Conservation (phyloP, 2,329 filamentous ascomycete species). For the Didymella lethalis region DNA sequence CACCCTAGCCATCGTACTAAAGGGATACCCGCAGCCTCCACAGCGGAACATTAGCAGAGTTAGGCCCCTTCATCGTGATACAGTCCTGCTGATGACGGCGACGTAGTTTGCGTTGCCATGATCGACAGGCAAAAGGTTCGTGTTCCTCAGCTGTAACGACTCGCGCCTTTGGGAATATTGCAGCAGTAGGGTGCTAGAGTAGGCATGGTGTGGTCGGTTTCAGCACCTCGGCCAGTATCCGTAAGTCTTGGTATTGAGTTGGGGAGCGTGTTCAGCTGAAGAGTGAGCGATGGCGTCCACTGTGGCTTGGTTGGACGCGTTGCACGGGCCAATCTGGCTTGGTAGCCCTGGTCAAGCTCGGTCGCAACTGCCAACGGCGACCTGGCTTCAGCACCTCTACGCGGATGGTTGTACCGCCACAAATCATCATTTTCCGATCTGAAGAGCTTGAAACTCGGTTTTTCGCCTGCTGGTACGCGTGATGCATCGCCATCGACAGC, state of each 20-base stretch:
- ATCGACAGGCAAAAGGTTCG: constrained; percentile 37
- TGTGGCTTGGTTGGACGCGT: constrained; percentile 35
- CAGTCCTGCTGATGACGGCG: constrained; percentile 21
- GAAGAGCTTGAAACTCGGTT: constrained; percentile 7
- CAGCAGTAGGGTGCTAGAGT: constrained; percentile 44
- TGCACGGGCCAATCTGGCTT: constrained; percentile 13
- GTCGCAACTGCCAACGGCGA: constrained; percentile 25
- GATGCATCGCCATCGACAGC: constrained; percentile 11
- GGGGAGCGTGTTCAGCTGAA: constrained; percentile 43
- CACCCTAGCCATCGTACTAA: constrained; percentile 13
- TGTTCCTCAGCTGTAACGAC: constrained; percentile 46
- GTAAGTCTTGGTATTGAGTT: constrained; percentile 31
- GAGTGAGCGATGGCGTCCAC: constrained; percentile 41
- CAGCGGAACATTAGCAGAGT: constrained; percentile 5
- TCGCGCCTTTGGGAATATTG: constrained; percentile 44
- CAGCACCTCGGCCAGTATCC: constrained; percentile 34
- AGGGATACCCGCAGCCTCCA: constrained; percentile 10
- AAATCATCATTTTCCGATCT: constrained; percentile 18
- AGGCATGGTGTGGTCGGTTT: constrained; percentile 37
- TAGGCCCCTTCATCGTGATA: constrained; percentile 13
- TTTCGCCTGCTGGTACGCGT: constrained; percentile 10
- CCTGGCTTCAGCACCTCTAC: constrained; percentile 21
- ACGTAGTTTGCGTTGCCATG: constrained; percentile 29
- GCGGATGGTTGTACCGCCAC: constrained; percentile 17
- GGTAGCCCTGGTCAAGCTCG: constrained; percentile 24